These are phyloP conservation scores for Yamagishiella unicocca DNA, from an alignment of 139 green algal species.

Conservation along the genomic window DNA sequence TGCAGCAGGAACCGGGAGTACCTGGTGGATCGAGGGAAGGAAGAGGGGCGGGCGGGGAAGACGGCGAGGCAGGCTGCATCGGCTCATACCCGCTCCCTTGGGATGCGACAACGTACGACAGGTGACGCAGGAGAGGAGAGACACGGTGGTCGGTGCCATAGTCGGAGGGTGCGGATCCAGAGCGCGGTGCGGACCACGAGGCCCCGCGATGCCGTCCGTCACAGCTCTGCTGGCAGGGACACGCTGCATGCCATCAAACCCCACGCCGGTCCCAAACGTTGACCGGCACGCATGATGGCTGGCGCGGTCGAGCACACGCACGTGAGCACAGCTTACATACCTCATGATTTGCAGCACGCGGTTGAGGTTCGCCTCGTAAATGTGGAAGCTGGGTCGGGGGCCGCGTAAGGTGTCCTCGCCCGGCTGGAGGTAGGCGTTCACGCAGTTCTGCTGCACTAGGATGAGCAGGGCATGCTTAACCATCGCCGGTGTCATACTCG, in stretches of 20 bases:
- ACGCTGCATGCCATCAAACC: too few relatives aligned
- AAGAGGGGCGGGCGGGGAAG: background rate
- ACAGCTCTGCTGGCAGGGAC: too few relatives aligned
- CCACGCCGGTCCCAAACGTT: too few relatives aligned
- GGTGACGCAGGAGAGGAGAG: too few relatives aligned
- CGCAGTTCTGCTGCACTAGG: conserved; percentile 82
- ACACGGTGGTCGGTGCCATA: too few relatives aligned
- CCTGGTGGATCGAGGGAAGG: conserved; percentile 46
- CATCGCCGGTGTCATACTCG: conserved; percentile 26
- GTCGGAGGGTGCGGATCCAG: too few relatives aligned
- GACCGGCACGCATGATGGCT: too few relatives aligned
- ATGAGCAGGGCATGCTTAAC: conserved; percentile 73
- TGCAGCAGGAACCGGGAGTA: conserved; percentile 71
- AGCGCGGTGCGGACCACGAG: too few relatives aligned
- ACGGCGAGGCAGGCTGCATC: too few relatives aligned
- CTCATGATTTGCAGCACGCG: conserved; percentile 76
- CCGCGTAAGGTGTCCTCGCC: conserved; percentile 58
- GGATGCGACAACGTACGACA: too few relatives aligned
- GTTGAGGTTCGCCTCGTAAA: conserved; percentile 70
- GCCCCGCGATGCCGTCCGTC: too few relatives aligned
- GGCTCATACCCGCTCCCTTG: too few relatives aligned
- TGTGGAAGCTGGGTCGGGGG: conserved; percentile 41
- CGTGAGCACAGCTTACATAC: conserved; percentile 25
- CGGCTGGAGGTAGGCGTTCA: conserved; percentile 63
- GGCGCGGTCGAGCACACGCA: background rate